These are phyloP conservation scores for Diplosphaera chodatii DNA, from an alignment of 139 green algal genomes.

Conservation along the genomic window DNA sequence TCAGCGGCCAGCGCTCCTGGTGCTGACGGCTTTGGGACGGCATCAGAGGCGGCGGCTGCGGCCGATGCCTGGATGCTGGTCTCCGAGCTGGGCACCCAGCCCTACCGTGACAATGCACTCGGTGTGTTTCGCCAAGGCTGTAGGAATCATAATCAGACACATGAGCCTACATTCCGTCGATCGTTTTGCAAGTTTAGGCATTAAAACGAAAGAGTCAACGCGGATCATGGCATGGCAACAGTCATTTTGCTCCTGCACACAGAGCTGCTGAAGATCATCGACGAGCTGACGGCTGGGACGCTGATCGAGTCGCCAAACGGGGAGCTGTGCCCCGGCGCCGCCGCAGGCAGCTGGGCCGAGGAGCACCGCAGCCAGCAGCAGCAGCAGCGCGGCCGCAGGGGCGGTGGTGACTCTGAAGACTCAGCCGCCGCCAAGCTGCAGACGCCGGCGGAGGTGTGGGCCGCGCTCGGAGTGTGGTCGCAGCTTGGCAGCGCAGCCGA, in stretches of 20 bases:
- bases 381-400: not conserved
- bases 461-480: not conserved
- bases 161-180: too few species aligned
- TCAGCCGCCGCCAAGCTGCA: not conserved
- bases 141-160: too few species aligned
- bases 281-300: conserved; percentile 19
- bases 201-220: too few species aligned
- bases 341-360: conserved; percentile 15
- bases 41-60: not conserved
- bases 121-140: not conserved
- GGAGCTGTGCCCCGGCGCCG: not conserved
- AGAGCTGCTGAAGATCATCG: conserved; percentile 27
- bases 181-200: too few species aligned
- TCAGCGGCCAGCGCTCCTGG: too few species aligned
- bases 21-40: too few species aligned
- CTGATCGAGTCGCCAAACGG: conserved; percentile 12
- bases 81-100: conserved; percentile 19
- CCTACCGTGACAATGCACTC: conserved; percentile 20
- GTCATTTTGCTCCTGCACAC: not conserved
- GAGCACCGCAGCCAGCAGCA: not conserved
- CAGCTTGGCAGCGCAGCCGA: not conserved
- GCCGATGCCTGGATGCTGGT: conserved; percentile 18
- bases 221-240: too few species aligned
- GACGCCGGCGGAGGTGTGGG: not conserved
- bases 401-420: not conserved